These are phyloP conservation scores for Pythium plurisporium DNA, from an alignment of 352 stramenopile species.

Conservation along the genomic window DNA sequence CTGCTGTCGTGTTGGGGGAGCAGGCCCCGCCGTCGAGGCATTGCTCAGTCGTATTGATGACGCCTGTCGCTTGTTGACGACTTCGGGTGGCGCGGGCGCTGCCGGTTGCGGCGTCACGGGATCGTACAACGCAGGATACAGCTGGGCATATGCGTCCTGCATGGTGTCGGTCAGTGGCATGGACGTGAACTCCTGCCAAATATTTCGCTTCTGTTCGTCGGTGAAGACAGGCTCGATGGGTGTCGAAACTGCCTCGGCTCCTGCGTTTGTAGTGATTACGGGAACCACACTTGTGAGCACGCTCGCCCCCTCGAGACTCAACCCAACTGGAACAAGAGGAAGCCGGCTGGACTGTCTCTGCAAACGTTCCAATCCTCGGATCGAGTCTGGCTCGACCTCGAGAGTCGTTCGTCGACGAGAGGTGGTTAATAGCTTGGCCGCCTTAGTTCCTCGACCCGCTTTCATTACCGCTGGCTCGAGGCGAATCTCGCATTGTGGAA, in stretches of 20 bases:
- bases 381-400: background rate
- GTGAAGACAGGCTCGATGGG: slow-evolving; percentile 17
- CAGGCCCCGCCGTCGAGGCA: background rate
- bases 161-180: slow-evolving; percentile 33
- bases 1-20: background rate
- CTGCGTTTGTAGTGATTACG: background rate
- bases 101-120: background rate
- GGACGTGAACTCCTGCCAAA: slow-evolving; percentile 43
- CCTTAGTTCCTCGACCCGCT: background rate
- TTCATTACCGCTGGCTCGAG: background rate
- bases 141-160: slow-evolving; percentile 52
- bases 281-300: background rate
- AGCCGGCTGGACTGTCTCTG: background rate
- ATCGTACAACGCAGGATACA: slow-evolving; percentile 51
- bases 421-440: background rate
- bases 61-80: background rate
- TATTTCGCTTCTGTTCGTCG: slow-evolving; percentile 28
- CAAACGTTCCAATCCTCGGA: background rate
- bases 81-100: background rate
- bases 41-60: too few relatives aligned
- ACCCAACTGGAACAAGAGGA: background rate
- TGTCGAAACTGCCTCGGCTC: background rate
- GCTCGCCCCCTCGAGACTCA: slow-evolving; percentile 9
- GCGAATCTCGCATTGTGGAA: background rate
- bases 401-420: background rate